Evolutionary conservation across 2,329 filamentous ascomycete genomes (phyloP), one percentile per base, ranked within the genome.

Genomic region (Trichoderma hamatum): DNA sequence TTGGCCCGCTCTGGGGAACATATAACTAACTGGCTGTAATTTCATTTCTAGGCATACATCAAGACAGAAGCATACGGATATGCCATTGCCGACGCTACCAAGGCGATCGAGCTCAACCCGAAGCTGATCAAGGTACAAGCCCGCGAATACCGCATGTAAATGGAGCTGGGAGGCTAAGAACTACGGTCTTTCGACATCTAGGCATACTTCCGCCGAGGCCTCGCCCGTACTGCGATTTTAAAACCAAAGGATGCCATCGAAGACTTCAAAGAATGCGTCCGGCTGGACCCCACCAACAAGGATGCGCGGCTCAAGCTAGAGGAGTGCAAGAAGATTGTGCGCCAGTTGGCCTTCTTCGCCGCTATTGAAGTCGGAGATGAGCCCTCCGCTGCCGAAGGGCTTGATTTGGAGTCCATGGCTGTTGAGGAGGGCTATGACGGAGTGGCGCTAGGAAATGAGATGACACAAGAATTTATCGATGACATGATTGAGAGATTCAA

Each of bases 401-500:
- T 99, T 71, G 93, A 98, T 76, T 80, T 99, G 70, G 93, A 96
- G 70, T 87, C 90, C 67, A 97, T 99, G 80, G 83, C 84, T 13
- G 89, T 99, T 21, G 94, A 97, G 71, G 83, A 89, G 26, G 86
- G 86, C 67, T 99, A 99, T 76, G 96, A 99, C 76, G 96, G 96
- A 71, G 90, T 89, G 26, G 86, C 85, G 68, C 83, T 99, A 65
- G 90, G 87, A 49, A 86, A 90, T 63, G 86, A 92, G 78, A 99
- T 99, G 94, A 97, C 95, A 1, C 88, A 95, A 74, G 95, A 97
- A 75, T 99, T 99, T 77, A 92, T 99, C 75, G 92, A 96, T 75
- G 95, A 99, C 82, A 97, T 98, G 95, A 95, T 93, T 68, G 88
- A 96, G 79, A 86, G 96, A 36, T 99, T 99, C 87, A 97, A 96